Evolutionary conservation across 2,329 filamentous ascomycete genomes (phyloP).

Genomic region (Aspergillus alliaceus): DNA sequence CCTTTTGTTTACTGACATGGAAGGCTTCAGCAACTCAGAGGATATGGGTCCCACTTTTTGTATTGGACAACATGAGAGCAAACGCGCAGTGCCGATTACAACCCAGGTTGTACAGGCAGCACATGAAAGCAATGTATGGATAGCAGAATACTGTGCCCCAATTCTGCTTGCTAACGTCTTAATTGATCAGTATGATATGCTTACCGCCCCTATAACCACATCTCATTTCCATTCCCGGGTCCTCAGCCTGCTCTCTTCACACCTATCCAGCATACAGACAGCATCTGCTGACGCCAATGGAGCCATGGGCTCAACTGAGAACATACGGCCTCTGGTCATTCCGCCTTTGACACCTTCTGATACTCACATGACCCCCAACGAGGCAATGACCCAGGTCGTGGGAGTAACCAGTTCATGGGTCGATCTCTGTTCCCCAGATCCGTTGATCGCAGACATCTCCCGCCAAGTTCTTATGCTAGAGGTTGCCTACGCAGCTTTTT

Average conservation of each 20-base stretch:
- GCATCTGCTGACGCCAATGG: constrained; percentile 34
- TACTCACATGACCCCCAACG: constrained; percentile 71
- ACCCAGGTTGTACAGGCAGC: constrained; percentile 53
- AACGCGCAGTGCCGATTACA: constrained; percentile 51
- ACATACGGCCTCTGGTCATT: constrained; percentile 40
- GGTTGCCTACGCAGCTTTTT: constrained; percentile 93
- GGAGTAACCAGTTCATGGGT: constrained; percentile 89
- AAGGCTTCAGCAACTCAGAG: constrained; percentile 31
- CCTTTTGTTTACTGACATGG: constrained; percentile 29
- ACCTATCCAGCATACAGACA: constrained; percentile 48
- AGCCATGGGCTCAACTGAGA: constrained; percentile 41
- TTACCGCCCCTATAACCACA: constrained; percentile 63
- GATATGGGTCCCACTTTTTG: constrained; percentile 52
- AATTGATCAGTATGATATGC: constrained; percentile 59
- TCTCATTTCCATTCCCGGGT: constrained; percentile 60
- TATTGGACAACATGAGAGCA: constrained; percentile 62
- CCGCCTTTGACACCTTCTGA: constrained; percentile 44
- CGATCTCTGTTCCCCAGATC: constrained; percentile 79
- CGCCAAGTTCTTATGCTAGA: constrained; percentile 88
- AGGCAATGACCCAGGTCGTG: constrained; percentile 76
- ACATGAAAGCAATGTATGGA: constrained; percentile 55
- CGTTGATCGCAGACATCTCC: constrained; percentile 80
- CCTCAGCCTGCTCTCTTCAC: constrained; percentile 52
- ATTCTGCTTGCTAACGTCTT: constrained; percentile 8
- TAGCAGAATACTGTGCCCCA: constrained; percentile 1